These are phyloP conservation scores for Exophiala alcalophila DNA, from an alignment of 2,329 filamentous ascomycete species.

Conservation along the genomic window DNA sequence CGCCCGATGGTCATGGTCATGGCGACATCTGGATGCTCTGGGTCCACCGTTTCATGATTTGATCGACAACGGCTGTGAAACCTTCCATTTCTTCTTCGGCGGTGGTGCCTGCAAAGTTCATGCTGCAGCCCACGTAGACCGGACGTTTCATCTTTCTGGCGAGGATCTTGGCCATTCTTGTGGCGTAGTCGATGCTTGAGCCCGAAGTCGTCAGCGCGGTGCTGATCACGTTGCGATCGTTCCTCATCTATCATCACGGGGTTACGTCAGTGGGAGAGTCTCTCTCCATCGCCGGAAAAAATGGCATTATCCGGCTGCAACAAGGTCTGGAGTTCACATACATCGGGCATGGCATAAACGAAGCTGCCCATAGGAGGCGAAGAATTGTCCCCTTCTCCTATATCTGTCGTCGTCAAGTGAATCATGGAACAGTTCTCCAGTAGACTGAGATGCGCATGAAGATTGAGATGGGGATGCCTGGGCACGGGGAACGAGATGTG, in stretches of 20 bases:
- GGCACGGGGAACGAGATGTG: slow-evolving; percentile 59
- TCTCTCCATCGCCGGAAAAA: too few relatives aligned
- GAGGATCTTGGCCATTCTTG: slow-evolving; percentile 76
- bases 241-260: slow-evolving; percentile 38
- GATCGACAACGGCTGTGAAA: slow-evolving; percentile 69
- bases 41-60: slow-evolving; percentile 52
- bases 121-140: slow-evolving; percentile 87
- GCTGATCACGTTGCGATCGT: slow-evolving; percentile 52
- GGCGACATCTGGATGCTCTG: not conserved
- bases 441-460: slow-evolving; percentile 58
- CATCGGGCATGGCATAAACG: slow-evolving; percentile 89
- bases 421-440: slow-evolving; percentile 53
- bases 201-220: slow-evolving; percentile 77
- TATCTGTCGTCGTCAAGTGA: slow-evolving; percentile 55
- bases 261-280: slow-evolving; percentile 25
- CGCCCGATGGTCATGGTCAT: too few relatives aligned
- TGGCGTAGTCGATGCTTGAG: slow-evolving; percentile 79
- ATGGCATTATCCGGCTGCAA: too few relatives aligned
- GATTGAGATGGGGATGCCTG: slow-evolving; percentile 54
- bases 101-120: slow-evolving; percentile 74
- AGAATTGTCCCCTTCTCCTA: slow-evolving; percentile 40
- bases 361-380: slow-evolving; percentile 73
- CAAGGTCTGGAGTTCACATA: too few relatives aligned
- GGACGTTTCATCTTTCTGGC: slow-evolving; percentile 69
- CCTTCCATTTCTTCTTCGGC: slow-evolving; percentile 95